A percentile compares a stretch with the other conserved stretches of the same genome.
Conservation (phyloP, 2,329 filamentous ascomycete species). For the Moelleriella libera region DNA sequence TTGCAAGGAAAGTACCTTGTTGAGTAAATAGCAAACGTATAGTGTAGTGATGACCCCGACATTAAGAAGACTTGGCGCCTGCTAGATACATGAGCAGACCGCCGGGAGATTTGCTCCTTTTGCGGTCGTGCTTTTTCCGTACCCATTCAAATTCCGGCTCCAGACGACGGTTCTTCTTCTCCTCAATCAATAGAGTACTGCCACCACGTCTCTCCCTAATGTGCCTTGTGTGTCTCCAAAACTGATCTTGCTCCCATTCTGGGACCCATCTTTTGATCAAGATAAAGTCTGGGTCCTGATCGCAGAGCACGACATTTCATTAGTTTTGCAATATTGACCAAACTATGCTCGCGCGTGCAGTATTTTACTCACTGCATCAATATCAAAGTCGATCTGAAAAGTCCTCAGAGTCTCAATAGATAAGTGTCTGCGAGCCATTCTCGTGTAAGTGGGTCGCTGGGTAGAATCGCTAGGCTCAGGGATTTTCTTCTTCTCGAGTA, state of each 20-base stretch:
- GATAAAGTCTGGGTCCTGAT: slow-evolving; percentile 52
- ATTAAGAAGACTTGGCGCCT: slow-evolving; percentile 20
- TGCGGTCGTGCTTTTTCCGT: slow-evolving; percentile 39
- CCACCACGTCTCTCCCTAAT: slow-evolving; percentile 42
- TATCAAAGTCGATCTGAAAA: slow-evolving; percentile 42
- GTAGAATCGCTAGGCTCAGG: slow-evolving; percentile 14
- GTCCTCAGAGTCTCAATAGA: slow-evolving; percentile 45
- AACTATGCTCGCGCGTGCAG: neutral
- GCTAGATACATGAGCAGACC: slow-evolving; percentile 43
- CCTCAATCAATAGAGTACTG: slow-evolving; percentile 30
- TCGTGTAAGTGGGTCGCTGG: slow-evolving; percentile 42
- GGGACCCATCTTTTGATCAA: slow-evolving; percentile 62
- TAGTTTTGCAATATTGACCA: neutral
- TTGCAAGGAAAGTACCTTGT: too few species aligned
- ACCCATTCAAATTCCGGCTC: slow-evolving; percentile 40
- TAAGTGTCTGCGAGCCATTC: slow-evolving; percentile 47
- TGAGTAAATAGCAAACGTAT: neutral
- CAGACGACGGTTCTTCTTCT: slow-evolving; percentile 24
- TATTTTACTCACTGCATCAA: slow-evolving; percentile 33
- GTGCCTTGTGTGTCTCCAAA: slow-evolving; percentile 57
- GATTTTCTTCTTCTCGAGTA: slow-evolving; percentile 41
- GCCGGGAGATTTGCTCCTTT: slow-evolving; percentile 38
- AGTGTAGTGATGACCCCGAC: neutral
- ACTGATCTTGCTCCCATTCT: slow-evolving; percentile 54
- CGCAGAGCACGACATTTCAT: neutral